phyloP scores from a whole-genome alignment of 805 yeast genomes.

The Soucietia sequanensis region DNA sequence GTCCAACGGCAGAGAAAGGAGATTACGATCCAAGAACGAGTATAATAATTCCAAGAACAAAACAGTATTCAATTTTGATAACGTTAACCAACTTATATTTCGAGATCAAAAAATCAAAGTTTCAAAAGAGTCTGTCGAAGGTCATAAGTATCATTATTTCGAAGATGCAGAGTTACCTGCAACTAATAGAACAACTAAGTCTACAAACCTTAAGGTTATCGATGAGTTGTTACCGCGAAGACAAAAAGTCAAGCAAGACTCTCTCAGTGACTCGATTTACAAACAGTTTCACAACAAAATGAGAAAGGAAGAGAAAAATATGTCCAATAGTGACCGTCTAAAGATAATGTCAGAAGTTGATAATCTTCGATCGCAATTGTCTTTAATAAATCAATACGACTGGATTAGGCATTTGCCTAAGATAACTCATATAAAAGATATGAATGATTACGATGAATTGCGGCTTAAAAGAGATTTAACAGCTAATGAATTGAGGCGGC shows the following conservation, averaged over 20 bases:
- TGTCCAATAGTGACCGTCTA: constrained; percentile 53
- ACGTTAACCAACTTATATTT: constrained; percentile 23
- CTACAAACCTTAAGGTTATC: constrained; percentile 6
- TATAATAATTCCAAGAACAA: constrained; percentile 9
- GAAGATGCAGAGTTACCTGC: constrained; percentile 11
- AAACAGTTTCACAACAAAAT: constrained; percentile 53
- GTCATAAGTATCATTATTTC: constrained; percentile 12
- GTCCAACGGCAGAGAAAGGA: neutral
- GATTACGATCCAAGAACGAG: constrained; percentile 6
- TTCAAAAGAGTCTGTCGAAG: constrained; percentile 4
- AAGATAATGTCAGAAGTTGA: constrained; percentile 58
- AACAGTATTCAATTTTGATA: constrained; percentile 34
- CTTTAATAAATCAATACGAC: constrained; percentile 38
- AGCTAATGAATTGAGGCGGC: constrained; percentile 41
- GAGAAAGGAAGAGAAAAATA: constrained; percentile 63
- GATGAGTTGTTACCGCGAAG: constrained; percentile 18
- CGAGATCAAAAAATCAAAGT: constrained; percentile 16
- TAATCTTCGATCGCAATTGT: constrained; percentile 43
- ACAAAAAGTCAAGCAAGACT: constrained; percentile 25
- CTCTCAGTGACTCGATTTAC: constrained; percentile 47
- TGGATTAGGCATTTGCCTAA: constrained; percentile 48
- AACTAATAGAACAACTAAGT: constrained; percentile 4
- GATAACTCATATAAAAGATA: constrained; percentile 51
- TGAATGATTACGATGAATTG: constrained; percentile 49
- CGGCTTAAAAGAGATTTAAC: constrained; percentile 52